Percentiles rank a stretch among this genome's conserved stretches.
phyloP scores from a whole-genome alignment of 129 eudicot species.

The Smallanthus sonchifolius region DNA sequence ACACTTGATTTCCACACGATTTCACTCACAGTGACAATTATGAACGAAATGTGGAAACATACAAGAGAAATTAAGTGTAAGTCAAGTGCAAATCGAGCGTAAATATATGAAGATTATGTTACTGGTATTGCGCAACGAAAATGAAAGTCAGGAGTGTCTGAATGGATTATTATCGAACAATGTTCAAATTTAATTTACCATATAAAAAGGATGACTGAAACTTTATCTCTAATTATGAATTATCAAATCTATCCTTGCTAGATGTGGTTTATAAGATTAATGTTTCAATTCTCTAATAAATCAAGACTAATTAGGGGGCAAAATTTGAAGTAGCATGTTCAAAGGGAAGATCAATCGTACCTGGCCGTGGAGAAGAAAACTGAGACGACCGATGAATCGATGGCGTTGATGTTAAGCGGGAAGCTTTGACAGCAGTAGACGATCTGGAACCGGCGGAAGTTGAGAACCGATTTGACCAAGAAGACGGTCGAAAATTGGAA shows the following conservation, averaged over 20 bases:
- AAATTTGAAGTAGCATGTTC: neutral
- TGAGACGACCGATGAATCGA: neutral
- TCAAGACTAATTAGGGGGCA: neutral
- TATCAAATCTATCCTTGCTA: neutral
- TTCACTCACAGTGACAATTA: too few relatives aligned
- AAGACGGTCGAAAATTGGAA: slow-evolving; percentile 17
- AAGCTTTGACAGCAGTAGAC: slow-evolving; percentile 15
- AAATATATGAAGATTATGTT: too few relatives aligned
- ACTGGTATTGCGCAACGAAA: too few relatives aligned
- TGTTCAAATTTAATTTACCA: too few relatives aligned
- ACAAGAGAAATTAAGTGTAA: too few relatives aligned
- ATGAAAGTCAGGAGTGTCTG: too few relatives aligned
- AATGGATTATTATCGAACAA: too few relatives aligned
- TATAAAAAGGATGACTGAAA: too few relatives aligned
- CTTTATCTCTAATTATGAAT: too few relatives aligned
- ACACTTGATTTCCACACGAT: too few relatives aligned
- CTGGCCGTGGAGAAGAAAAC: slow-evolving; percentile 17
- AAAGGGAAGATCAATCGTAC: slow-evolving; percentile 9
- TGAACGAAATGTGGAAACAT: too few relatives aligned
- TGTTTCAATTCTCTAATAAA: neutral
- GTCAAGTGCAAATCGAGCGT: too few relatives aligned
- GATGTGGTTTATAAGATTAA: neutral
- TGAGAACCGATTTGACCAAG: slow-evolving; percentile 26
- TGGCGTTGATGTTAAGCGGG: slow-evolving; percentile 15
- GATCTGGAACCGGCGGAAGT: slow-evolving; percentile 16